These are phyloP conservation scores for Daedaleopsis sinensis DNA, from an alignment of 768 basidiomycete genomes.

Conservation along the genomic window DNA sequence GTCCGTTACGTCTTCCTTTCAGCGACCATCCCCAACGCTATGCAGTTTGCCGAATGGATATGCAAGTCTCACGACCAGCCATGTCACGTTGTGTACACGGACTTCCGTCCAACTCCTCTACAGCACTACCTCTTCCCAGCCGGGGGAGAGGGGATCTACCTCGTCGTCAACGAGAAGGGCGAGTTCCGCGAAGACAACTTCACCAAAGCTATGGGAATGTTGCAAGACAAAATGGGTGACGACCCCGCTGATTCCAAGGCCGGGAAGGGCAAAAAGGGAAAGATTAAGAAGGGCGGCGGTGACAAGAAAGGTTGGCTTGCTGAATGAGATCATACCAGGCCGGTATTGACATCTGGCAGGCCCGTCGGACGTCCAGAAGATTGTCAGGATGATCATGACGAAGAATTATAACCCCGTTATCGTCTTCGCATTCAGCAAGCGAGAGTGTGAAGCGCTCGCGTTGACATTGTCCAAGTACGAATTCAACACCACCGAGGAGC, in stretches of 20 bases:
- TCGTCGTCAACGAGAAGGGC: slow-evolving; percentile 98
- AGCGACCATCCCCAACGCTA: slow-evolving; percentile 98
- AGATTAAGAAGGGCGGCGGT: slow-evolving; percentile 85
- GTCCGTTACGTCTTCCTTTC: slow-evolving; percentile 99
- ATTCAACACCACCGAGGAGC: slow-evolving; percentile 92
- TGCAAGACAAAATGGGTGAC: slow-evolving; percentile 83
- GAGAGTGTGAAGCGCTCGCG: slow-evolving; percentile 94
- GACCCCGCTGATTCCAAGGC: slow-evolving; percentile 87
- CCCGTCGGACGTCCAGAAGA: slow-evolving; percentile 92
- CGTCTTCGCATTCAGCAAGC: slow-evolving; percentile 97
- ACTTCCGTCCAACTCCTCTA: slow-evolving; percentile 96
- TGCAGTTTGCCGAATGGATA: slow-evolving; percentile 99
- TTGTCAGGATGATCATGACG: slow-evolving; percentile 97
- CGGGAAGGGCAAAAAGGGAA: slow-evolving; percentile 90
- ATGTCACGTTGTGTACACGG: slow-evolving; percentile 98
- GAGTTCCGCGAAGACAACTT: slow-evolving; percentile 98
- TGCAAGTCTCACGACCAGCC: slow-evolving; percentile 96
- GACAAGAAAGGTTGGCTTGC: slow-evolving; percentile 75
- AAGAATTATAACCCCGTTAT: slow-evolving; percentile 99
- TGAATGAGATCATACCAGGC: neutral
- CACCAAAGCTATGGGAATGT: slow-evolving; percentile 93
- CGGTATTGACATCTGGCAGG: slow-evolving; percentile 46
- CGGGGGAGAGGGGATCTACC: slow-evolving; percentile 94
- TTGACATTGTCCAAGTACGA: slow-evolving; percentile 93
- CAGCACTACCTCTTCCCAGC: slow-evolving; percentile 98